Evolutionary conservation across 108 stramenopile species (phyloP).

Genomic region (Seminavis robusta): DNA sequence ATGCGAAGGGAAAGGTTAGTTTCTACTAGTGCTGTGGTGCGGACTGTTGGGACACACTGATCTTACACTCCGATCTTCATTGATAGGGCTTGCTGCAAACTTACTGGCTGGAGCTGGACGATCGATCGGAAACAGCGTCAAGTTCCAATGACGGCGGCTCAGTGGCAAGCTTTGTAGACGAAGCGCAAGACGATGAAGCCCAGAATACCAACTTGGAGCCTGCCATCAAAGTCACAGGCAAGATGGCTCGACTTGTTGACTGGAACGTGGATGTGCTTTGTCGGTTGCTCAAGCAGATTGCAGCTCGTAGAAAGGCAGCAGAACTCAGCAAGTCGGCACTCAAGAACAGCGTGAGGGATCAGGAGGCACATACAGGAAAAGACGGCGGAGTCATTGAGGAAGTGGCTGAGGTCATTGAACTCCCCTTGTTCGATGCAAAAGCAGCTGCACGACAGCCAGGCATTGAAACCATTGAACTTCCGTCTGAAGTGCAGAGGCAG

Average conservation of each 20-base stretch:
- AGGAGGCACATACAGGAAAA: too few relatives aligned
- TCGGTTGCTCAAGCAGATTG: conserved; percentile 12
- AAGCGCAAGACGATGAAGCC: too few relatives aligned
- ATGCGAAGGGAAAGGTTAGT: too few relatives aligned
- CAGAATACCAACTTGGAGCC: too few relatives aligned
- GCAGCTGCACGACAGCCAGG: conserved; percentile 11
- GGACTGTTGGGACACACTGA: too few relatives aligned
- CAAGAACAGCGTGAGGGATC: too few relatives aligned
- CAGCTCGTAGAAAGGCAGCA: conserved; percentile 5
- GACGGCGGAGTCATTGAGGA: conserved; percentile 10
- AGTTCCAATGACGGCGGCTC: too few relatives aligned
- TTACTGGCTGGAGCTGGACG: conserved; percentile 37
- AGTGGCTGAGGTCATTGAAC: conserved; percentile 16
- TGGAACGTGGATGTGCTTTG: conserved; percentile 23
- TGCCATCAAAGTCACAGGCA: too few relatives aligned
- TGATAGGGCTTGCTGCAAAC: conserved; percentile 24
- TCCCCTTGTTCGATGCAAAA: conserved; percentile 23
- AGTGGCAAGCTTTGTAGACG: too few relatives aligned
- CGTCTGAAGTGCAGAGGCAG: conserved; percentile 7
- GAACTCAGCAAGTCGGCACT: not conserved
- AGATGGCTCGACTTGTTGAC: conserved; percentile 17
- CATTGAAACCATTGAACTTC: not conserved
- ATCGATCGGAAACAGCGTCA: too few relatives aligned
- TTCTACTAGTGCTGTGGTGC: too few relatives aligned
- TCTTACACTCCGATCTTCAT: too few relatives aligned